Evolutionary conservation across 441 rosid species (phyloP), one percentile per base, ranked within the genome.

Genomic region (Biscutella laevigata): DNA sequence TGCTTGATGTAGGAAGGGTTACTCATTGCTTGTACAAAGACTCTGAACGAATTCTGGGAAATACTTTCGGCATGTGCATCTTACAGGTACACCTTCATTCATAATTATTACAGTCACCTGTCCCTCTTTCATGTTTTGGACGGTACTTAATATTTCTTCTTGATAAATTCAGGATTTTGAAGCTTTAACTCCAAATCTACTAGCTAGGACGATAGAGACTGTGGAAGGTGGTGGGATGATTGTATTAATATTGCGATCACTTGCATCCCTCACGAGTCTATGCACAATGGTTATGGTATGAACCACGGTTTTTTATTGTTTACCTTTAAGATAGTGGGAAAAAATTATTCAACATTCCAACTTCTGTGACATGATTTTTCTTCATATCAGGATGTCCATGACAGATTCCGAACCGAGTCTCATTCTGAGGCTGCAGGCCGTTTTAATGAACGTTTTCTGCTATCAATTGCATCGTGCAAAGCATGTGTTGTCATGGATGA

Each of bases 261-360:
- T 92, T 39, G 66, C 83, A 14, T 88, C 95, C 0, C 60, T 92
- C 59, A 92, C 95, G 56, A 81, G 95, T 64, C 78, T 92, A 34
- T 92, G 56, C 75, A 92, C 95, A 10, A 92, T 92, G 99, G 92
- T 86, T 48, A 92, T 92, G 99, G 99, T 92, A 86, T 26, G 81
- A 56, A 50, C 26, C 52, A 36, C 21, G 0, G 7, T 11, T 30
- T 26, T 70, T 84, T 16, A 68, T 77, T 66, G 73, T 83, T 64
- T 74, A 76, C 67, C 78, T 75, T 53, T 87, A 73, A 54, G 76
- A 83, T 55, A 87, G 83, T 67, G 82, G 82, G 39, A 78, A 74
- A 43, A 86, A 83, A 35, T 74, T 82, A 69, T 78, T 77, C 8
- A n/a, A n/a, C n/a, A n/a, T n/a, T 82, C 82, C 50, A 81, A 89